A percentile compares a stretch with the other conserved stretches of the same genome.
Evolutionary conservation across 768 basidiomycete genomes (phyloP).

Genomic region (Lactarius quietus): DNA sequence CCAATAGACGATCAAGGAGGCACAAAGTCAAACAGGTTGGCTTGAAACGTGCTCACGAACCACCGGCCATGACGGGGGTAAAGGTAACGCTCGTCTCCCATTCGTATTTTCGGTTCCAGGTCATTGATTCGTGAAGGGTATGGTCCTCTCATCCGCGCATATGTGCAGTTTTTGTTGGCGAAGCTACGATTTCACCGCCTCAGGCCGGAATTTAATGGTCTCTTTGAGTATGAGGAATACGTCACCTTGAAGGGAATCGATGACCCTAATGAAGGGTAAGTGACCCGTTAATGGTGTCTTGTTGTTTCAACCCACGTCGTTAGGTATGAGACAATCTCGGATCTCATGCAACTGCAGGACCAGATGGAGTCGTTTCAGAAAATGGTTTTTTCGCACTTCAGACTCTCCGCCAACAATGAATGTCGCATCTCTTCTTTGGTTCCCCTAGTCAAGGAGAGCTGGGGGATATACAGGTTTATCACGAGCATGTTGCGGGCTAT

Average conservation of each 20-base stretch:
- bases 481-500: slow-evolving; percentile 98
- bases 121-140: slow-evolving; percentile 57
- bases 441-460: slow-evolving; percentile 97
- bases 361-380: slow-evolving; percentile 99
- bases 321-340: slow-evolving; percentile 93
- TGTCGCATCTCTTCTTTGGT: slow-evolving; percentile 95
- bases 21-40: slow-evolving; percentile 96
- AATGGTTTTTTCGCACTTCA: slow-evolving; percentile 94
- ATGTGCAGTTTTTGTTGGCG: slow-evolving; percentile 92
- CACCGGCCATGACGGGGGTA: slow-evolving; percentile 69
- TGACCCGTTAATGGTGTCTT: slow-evolving; percentile 1
- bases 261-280: slow-evolving; percentile 98
- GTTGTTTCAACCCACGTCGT: slow-evolving; percentile 8
- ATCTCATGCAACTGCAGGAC: slow-evolving; percentile 97
- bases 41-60: slow-evolving; percentile 95
- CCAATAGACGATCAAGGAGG: slow-evolving; percentile 87
- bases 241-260: slow-evolving; percentile 95
- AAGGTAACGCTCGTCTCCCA: slow-evolving; percentile 48
- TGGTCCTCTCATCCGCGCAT: slow-evolving; percentile 87
- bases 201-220: slow-evolving; percentile 95
- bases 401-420: slow-evolving; percentile 89
- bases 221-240: slow-evolving; percentile 99
- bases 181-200: slow-evolving; percentile 95
- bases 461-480: slow-evolving; percentile 98
- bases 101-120: background rate